These are phyloP conservation scores for Fusarium sp. DNA, from an alignment of 2,329 filamentous ascomycete genomes.

Conservation along the genomic window DNA sequence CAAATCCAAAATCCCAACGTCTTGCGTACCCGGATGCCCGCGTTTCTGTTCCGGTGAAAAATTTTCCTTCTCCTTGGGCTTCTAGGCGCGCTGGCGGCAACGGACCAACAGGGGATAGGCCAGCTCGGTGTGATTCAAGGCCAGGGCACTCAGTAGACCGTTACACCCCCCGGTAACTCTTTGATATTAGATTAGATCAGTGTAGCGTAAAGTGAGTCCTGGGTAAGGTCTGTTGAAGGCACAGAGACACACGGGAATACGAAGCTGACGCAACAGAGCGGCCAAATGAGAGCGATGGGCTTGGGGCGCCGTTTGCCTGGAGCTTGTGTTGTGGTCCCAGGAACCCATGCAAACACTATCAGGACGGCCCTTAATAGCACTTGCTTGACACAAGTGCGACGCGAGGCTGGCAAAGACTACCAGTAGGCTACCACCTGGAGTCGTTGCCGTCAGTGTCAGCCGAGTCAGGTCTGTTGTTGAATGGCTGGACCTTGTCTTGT, in stretches of 20 bases:
- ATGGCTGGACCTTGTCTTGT: constrained; percentile 21
- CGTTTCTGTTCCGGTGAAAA: constrained; percentile 47
- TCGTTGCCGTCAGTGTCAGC: constrained; percentile 27
- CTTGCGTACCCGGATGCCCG: constrained; percentile 44
- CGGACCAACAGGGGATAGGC: constrained; percentile 38
- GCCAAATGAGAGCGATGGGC: constrained; percentile 15
- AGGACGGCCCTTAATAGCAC: constrained; percentile 33
- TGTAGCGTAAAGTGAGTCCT: constrained; percentile 8
- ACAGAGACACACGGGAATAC: constrained; percentile 41
- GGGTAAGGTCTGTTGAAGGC: constrained; percentile 10
- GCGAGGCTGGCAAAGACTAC: constrained; percentile 37
- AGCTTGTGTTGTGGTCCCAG: constrained; percentile 28
- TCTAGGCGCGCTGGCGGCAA: constrained; percentile 48
- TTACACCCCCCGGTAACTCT: constrained; percentile 35
- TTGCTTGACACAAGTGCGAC: constrained; percentile 36
- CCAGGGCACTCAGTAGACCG: constrained; percentile 41
- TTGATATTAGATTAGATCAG: constrained; percentile 32
- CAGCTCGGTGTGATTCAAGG: constrained; percentile 47
- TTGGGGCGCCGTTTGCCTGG: constrained; percentile 27
- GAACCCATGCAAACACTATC: constrained; percentile 36
- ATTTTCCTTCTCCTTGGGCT: constrained; percentile 46
- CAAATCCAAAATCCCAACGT: constrained; percentile 42
- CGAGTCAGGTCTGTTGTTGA: constrained; percentile 20
- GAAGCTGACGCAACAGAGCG: constrained; percentile 43
- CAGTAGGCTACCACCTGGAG: constrained; percentile 31